These are phyloP conservation scores for Polygonum aviculare DNA, from an alignment of 148 eudicot species.

Conservation along the genomic window DNA sequence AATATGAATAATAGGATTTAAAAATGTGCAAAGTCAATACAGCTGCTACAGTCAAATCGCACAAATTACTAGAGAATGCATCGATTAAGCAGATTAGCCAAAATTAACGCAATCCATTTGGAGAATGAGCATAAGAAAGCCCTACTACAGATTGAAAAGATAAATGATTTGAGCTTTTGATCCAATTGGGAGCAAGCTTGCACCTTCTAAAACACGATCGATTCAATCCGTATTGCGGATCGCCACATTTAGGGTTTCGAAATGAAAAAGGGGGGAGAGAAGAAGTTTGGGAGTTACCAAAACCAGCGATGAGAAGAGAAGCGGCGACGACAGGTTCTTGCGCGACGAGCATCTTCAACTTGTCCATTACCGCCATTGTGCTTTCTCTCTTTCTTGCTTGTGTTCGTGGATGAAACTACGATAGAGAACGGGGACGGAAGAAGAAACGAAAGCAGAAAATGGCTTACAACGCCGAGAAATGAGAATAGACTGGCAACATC, in stretches of 20 bases:
- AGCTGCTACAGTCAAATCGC: neutral
- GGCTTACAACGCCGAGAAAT: neutral
- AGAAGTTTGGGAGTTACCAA: constrained; percentile 33
- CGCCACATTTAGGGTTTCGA: constrained; percentile 17
- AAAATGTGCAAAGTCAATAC: neutral
- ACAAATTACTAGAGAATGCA: neutral
- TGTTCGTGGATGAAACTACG: neutral
- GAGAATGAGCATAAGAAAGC: neutral
- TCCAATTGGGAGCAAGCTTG: neutral
- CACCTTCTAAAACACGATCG: neutral
- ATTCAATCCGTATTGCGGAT: neutral
- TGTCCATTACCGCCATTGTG: constrained; percentile 66
- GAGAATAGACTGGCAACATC: neutral
- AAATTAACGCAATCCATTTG: neutral
- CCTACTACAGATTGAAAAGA: neutral
- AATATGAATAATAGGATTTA: neutral
- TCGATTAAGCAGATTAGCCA: neutral
- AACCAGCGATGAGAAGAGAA: constrained; percentile 77
- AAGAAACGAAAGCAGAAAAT: neutral
- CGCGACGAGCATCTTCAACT: constrained; percentile 62
- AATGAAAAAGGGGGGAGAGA: neutral
- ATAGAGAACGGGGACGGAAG: neutral
- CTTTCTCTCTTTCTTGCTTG: neutral
- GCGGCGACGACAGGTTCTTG: constrained; percentile 90
- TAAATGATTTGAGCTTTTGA: neutral